Base-by-base conservation (phyloP, 1,139 yeast genomes). In the Scheffersomyces segobiensis region DNA sequence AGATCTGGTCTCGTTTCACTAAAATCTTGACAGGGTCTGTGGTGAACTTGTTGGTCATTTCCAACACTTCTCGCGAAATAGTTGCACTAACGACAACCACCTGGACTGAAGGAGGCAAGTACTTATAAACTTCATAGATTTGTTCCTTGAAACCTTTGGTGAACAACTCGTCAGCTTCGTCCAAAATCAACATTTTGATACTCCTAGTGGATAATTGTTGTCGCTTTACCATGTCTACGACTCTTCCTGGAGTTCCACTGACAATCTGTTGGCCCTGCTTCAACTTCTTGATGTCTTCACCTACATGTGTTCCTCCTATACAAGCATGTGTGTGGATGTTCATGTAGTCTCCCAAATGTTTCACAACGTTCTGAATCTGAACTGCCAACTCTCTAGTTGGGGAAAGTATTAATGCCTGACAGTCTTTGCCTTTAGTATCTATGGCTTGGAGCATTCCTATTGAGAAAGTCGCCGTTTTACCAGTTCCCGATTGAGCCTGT, bases 401-500 rank as follows among this genome's bases (percentile, higher is more conserved):
- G 5, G 97, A 91, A 55, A 95, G 78, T 12, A 95, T 89, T 54
- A 95, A 79, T 5, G 97, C 97, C 74, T 91, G 97, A 53, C 88
- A 82, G 56, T 89, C 93, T 65, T 85, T 82, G 57, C 85, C 79
- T 61, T 81, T 84, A 32, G 89, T 72, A 63, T 93, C 97, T 21
- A 92, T 80, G 20, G 83, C 92, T 71, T 93, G 93, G 57, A 95
- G 78, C 88, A 91, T 89, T 12, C 97, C 97, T 58, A 95, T 92
- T 18, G 97, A 84, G 72, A 95, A 95, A 0, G 99, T 95, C 21
- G 98, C 99, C 0, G 99, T 95, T 73, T 95, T 95, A 69, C 99
- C 99, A 1, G 99, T 95, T 62, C 99, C 99, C 5, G 97, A 91
- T 72, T 95, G 99, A 12, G 98, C 98, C 75, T 95, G 99, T 22